Base-by-base conservation (phyloP, 176 grass and related monocot species). In the Paspalum vaginatum region DNA sequence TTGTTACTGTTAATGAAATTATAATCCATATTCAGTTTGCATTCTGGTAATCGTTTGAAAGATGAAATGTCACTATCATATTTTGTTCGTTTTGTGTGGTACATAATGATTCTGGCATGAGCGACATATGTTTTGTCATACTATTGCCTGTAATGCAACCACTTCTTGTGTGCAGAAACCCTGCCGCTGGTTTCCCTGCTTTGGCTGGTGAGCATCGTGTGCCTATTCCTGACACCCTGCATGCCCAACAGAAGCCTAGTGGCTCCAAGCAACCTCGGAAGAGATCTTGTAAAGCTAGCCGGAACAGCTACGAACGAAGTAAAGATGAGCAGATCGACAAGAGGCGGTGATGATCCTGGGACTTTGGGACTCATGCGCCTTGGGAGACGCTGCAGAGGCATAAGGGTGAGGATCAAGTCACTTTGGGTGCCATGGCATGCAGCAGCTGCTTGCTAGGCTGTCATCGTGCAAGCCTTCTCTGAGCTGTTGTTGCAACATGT, bases 101-200 rank as follows among this genome's bases (percentile, higher is more conserved):
- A 54, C 38, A 40, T 40, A 12, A 10, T 1, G 2, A 41, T 65
- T 38, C 41, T 65, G 11, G 7, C 32, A 53, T 46, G 37, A 65
- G 61, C 27, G 40, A 22, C 17, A 50, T 25, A 37, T 41, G 62
- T 50, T 61, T 60, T 78, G 1, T 65, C 7, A 40, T 64, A 48
- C 6, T 78, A 12, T 22, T 64, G 11, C 61, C 26, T 52, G 77
- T 83, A 32, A 75, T 66, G 18, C 6, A 68, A 41, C 45, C 0
- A 6, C 69, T 78, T 75, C 46, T 48, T 82, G 45, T 71, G 68
- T 83, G 61, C 94, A 97, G 95, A 93, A 98, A 92, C 95, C 95
- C 95, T 81, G 95, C 95, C 85, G 92, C 60, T 94, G 95, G 95
- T 91, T 98, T 94, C 95, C 74, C 95, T 98, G 95, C 81, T 88